phyloP scores from a whole-genome alignment of 1,139 yeast genomes.

The Debaryomycetaceae sp. region DNA sequence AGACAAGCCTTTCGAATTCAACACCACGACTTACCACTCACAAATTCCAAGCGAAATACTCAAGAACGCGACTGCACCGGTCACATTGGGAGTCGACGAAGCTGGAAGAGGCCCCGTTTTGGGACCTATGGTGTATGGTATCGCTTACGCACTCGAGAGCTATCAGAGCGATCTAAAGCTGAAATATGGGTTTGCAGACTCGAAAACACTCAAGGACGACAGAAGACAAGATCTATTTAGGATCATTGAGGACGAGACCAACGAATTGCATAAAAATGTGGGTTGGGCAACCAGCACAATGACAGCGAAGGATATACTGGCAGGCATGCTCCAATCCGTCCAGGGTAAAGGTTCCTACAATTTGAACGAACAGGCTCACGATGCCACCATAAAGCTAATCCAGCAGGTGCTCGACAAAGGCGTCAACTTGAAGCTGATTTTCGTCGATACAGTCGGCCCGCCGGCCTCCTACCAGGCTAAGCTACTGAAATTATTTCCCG shows the following conservation, averaged over 20 bases:
- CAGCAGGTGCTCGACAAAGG: slow-evolving; percentile 56
- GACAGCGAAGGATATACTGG: slow-evolving; percentile 83
- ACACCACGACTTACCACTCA: slow-evolving; percentile 35
- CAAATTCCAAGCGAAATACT: slow-evolving; percentile 23
- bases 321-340: slow-evolving; percentile 74
- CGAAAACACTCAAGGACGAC: slow-evolving; percentile 77
- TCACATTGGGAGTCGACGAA: slow-evolving; percentile 88
- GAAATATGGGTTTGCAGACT: slow-evolving; percentile 83
- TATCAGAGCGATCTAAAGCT: slow-evolving; percentile 52
- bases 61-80: slow-evolving; percentile 17
- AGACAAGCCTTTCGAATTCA: slow-evolving; percentile 22
- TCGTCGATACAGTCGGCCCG: slow-evolving; percentile 96
- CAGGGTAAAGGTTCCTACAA: slow-evolving; percentile 61
- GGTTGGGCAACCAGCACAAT: slow-evolving; percentile 89
- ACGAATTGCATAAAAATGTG: slow-evolving; percentile 52
- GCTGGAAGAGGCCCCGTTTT: slow-evolving; percentile 98
- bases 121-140: slow-evolving; percentile 96
- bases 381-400: slow-evolving; percentile 80
- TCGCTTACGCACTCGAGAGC: slow-evolving; percentile 65
- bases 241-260: slow-evolving; percentile 46
- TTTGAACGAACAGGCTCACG: slow-evolving; percentile 94
- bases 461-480: slow-evolving; percentile 81
- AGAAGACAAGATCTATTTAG: slow-evolving; percentile 62
- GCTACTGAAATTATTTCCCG: slow-evolving; percentile 66
- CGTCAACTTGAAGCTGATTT: slow-evolving; percentile 65